Base-by-base conservation (phyloP, 1,284 basidiomycete genomes). In the Cystobasidium slooffiae region DNA sequence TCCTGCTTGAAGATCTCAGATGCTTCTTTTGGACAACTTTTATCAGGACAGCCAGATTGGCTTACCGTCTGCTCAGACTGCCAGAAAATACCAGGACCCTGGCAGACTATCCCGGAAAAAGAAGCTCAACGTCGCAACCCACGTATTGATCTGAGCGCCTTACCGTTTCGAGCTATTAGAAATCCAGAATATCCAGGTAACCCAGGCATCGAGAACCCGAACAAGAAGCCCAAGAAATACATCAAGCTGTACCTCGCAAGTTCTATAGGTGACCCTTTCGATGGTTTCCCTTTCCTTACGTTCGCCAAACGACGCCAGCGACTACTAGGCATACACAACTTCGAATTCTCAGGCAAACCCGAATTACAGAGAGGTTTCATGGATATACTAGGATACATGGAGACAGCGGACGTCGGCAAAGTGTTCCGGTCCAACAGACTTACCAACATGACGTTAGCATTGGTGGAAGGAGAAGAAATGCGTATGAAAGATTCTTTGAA, bases 11-110 rank as follows among this genome's bases (percentile, higher is more conserved):
- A 39, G 14, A 22, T 37, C 3, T 52, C 51, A 20, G 22, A 18
- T 37, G 51, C 41, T 12, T 3, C n/a, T 8, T 68, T 56, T 56
- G 66, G 66, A 14, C 47, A 43, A 6, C 24, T 68, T 3, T 41
- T 49, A 51, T 20, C 22, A 4, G 66, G 51, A 14, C 47, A 47
- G 3, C 66, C 66, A 4, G 51, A 55, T 44, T 68, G 66, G 66
- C 22, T 52, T 14, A 51, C 39, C 10, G 66, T 68, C 24, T 68
- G 66, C 53, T 7, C 16, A n/a, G 31, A 56, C 37, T 68, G 66
- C 43, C 66, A 68, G 37, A 37, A 22, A 43, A 12, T 61, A 31
- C 37, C 58, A 10, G 66, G 66, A 31, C 14, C 37, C 12, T 43
- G 52, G 51, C 52, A 31, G 18, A 56, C 51, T 43, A 55, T 61